Conservation (phyloP, 2,329 filamentous ascomycete genomes). For the Aspergillus carbonarius region DNA sequence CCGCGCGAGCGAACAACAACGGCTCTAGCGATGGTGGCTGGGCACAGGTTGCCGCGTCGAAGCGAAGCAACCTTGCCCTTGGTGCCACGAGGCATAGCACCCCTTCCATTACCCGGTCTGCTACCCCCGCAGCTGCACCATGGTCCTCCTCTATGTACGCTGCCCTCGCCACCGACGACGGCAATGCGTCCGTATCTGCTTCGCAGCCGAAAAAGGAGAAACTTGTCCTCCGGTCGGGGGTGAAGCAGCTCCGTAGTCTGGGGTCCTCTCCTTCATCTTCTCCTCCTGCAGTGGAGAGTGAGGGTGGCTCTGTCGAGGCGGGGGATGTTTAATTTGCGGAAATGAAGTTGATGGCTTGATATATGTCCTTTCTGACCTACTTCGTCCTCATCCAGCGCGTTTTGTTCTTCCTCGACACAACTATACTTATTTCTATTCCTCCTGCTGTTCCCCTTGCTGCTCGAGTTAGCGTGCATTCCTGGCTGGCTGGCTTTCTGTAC, state of each 20-base stretch:
- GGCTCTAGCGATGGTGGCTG: constrained; percentile 31
- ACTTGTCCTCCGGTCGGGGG: constrained; percentile 36
- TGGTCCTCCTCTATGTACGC: constrained; percentile 32
- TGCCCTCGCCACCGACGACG: constrained; percentile 28
- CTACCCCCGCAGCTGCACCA: constrained; percentile 7
- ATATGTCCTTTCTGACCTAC: too few relatives aligned
- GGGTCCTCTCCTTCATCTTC: constrained; percentile 9
- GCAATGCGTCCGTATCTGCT: constrained; percentile 3
- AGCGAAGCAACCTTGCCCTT: constrained; percentile 26
- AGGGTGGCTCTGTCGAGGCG: constrained; percentile 50
- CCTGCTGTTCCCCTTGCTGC: too few relatives aligned
- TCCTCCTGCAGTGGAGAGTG: constrained; percentile 21
- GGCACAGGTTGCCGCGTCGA: constrained; percentile 42
- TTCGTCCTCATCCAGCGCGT: too few relatives aligned
- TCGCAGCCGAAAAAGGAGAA: constrained; percentile 30
- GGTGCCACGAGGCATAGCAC: constrained; percentile 25
- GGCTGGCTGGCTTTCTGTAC: too few relatives aligned
- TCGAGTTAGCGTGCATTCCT: too few relatives aligned
- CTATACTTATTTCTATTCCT: too few relatives aligned
- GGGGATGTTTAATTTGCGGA: constrained; percentile 42
- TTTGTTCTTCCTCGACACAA: too few relatives aligned
- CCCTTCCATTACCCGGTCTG: constrained; percentile 18
- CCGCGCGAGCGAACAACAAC: constrained; percentile 25
- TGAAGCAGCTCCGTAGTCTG: constrained; percentile 29
- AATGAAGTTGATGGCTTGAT: too few relatives aligned